Evolutionary conservation across 768 basidiomycete species (phyloP), one percentile per base, ranked within the genome.

Genomic region (Termitomyces bulborhizus): DNA sequence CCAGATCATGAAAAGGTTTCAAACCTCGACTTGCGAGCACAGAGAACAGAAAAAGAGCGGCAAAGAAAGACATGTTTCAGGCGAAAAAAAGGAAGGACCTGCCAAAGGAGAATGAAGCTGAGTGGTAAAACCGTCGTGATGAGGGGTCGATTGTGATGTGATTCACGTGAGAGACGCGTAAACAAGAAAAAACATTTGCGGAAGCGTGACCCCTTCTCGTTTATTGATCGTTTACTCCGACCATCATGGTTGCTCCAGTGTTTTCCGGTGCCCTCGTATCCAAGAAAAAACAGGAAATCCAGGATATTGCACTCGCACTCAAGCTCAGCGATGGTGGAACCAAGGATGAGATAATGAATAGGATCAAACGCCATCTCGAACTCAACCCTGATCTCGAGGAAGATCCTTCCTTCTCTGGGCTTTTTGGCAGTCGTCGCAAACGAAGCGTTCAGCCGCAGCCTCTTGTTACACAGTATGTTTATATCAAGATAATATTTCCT

Each of bases 231-330:
- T 52, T 67, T 61, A 58, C 55, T 65, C 56, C 31, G 60, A 61
- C 68, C 67, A 62, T 58, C 67, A 82, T 80, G 79, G 67, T 77
- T 40, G 72, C 73, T 36, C 54, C 71, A 55, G 56, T 68, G 34
- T 85, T 71, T 63, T 63, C 78, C 40, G 85, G 85, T 45, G 67
- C 80, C 27, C 75, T 86, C 27, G 76, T 73, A 56, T 63, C 77
- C n/a, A 87, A 88, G 70, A 87, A 85, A 71, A 88, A 88, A 67
- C 73, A 73, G 3, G 86, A 88, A 21, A 76, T 88, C 3, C 84
- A 79, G 60, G 78, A 80, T 54, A 81, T 88, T 36, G 83, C 86
- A 1, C 1, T 57, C 4, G 81, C 82, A 4, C 75, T 88, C 24
- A 64, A 66, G 0, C 67, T 86, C 55, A 76, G 73, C 45, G 78